phyloP scores from a whole-genome alignment of 352 stramenopile genomes.

The Globisporangium ultimum region DNA sequence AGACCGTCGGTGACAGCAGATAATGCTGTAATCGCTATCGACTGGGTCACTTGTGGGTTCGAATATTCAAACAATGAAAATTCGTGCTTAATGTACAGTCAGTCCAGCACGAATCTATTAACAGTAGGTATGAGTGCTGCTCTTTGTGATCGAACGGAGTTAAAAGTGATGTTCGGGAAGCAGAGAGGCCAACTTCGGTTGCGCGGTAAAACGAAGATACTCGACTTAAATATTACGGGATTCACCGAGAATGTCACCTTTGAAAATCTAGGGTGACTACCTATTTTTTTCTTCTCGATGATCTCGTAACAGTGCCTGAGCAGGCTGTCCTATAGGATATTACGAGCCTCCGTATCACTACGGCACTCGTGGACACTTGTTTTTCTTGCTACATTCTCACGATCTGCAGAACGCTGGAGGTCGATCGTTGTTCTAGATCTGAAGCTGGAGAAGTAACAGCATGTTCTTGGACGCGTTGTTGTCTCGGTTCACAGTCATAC shows the following conservation, averaged over 20 bases:
- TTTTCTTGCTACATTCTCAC: slow-evolving; percentile 7
- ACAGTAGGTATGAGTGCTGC: too few relatives aligned
- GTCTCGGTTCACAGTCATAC: too few relatives aligned
- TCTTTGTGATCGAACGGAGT: too few relatives aligned
- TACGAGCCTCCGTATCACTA: neutral
- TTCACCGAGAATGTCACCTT: slow-evolving; percentile 9
- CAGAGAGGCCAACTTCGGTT: too few relatives aligned
- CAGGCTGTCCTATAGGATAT: slow-evolving; percentile 6
- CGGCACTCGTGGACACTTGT: slow-evolving; percentile 8
- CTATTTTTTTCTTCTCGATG: slow-evolving; percentile 4
- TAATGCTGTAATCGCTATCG: too few relatives aligned
- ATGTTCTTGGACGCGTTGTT: slow-evolving; percentile 8
- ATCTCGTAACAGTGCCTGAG: slow-evolving; percentile 4
- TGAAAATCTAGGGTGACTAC: slow-evolving; percentile 5
- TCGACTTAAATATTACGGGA: neutral
- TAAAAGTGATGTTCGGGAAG: too few relatives aligned
- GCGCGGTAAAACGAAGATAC: too few relatives aligned
- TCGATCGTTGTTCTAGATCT: neutral
- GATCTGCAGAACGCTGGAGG: neutral
- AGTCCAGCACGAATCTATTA: too few relatives aligned
- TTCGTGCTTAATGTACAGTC: too few relatives aligned
- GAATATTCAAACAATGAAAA: too few relatives aligned
- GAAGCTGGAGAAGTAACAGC: slow-evolving; percentile 5
- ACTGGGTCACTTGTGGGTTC: too few relatives aligned
- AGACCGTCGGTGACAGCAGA: too few relatives aligned